Percentiles rank a stretch among this genome's conserved stretches.
These are phyloP conservation scores for Lotus japonicus DNA, from an alignment of 306 rosid genomes.

Conservation along the genomic window DNA sequence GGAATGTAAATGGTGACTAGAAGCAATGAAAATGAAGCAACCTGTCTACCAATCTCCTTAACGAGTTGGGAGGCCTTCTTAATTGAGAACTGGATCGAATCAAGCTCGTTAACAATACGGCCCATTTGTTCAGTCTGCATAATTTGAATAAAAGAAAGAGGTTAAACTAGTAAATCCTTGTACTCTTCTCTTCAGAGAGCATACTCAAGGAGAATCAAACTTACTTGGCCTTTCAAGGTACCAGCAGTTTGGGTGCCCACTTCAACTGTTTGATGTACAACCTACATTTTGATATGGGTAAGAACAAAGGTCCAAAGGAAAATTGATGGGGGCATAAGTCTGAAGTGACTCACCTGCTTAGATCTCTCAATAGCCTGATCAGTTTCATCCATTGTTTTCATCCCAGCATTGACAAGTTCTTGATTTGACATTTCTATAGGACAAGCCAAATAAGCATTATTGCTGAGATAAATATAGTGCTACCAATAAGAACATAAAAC, in stretches of 20 bases:
- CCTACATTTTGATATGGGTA: conserved; percentile 39
- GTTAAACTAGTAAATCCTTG: conserved; percentile 18
- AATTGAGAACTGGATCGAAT: conserved; percentile 95
- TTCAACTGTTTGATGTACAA: conserved; percentile 89
- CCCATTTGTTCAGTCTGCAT: conserved; percentile 99
- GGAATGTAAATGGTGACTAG: background rate
- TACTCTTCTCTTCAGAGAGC: background rate
- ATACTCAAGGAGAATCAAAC: conserved; percentile 27
- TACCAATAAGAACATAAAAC: conserved; percentile 6
- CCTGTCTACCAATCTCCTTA: conserved; percentile 99
- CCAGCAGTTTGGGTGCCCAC: conserved; percentile 94
- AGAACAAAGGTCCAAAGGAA: conserved; percentile 16
- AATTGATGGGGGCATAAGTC: background rate
- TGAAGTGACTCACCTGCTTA: conserved; percentile 54
- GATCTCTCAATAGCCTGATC: conserved; percentile 92
- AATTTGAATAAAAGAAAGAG: conserved; percentile 18
- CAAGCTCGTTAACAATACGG: conserved; percentile 92
- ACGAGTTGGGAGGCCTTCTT: conserved; percentile 98
- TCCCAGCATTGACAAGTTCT: conserved; percentile 81
- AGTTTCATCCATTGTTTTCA: conserved; percentile 88
- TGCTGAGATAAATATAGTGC: conserved; percentile 3
- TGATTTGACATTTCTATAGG: conserved; percentile 89
- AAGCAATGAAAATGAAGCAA: conserved; percentile 20
- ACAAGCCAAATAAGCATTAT: conserved; percentile 23
- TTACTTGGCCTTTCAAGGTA: conserved; percentile 90